Percentiles rank a stretch among this genome's conserved stretches.
These are phyloP conservation scores for Eucalyptus sp. DNA, from an alignment of 345 rosid species.

Conservation along the genomic window DNA sequence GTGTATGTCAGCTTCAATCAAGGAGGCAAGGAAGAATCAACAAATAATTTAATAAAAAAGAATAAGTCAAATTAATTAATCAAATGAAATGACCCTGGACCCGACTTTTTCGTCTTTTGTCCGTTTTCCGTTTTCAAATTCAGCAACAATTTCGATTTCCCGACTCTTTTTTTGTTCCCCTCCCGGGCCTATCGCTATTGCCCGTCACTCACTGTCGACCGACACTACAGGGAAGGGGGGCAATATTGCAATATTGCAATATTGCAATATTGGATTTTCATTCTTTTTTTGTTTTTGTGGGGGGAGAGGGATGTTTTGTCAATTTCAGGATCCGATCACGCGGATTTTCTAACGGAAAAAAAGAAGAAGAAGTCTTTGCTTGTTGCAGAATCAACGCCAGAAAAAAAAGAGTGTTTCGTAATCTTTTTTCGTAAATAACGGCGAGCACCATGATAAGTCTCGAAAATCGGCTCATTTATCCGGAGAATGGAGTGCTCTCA, in stretches of 20 bases:
- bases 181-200: not conserved
- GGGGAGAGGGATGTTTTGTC: not conserved
- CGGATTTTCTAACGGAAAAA: not conserved
- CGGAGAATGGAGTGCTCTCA: not conserved
- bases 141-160: not conserved
- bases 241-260: too few species aligned
- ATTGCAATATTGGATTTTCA: not conserved
- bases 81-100: not conserved
- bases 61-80: not conserved
- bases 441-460: not conserved
- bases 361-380: not conserved
- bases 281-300: accelerated
- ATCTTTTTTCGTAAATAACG: not conserved
- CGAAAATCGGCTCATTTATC: not conserved
- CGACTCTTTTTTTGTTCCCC: too few species aligned
- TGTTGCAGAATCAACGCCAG: not conserved
- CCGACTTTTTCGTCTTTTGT: not conserved
- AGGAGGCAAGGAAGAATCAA: not conserved
- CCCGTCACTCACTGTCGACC: not conserved
- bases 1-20: not conserved
- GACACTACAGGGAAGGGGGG: not conserved
- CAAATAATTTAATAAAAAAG: not conserved
- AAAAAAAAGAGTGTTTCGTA: not conserved
- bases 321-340: not conserved
- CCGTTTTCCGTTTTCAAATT: not conserved